Base-by-base conservation (phyloP, 331 rosid genomes). In the Pyrus hybrid region DNA sequence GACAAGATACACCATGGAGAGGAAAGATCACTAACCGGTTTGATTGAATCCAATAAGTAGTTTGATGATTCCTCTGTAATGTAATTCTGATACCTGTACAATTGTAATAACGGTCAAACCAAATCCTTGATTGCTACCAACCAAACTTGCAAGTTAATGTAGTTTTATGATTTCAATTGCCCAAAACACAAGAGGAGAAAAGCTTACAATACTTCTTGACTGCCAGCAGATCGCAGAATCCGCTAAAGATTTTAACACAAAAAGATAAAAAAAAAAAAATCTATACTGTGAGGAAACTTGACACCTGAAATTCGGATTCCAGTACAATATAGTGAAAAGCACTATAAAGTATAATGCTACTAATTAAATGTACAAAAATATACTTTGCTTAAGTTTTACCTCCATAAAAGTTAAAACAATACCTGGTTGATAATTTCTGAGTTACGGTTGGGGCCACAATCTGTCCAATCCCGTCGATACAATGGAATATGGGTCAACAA, bases 401-500 rank as follows among this genome's bases (percentile, higher is more conserved):
- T 41, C 14, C 47, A 41, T 11, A 41, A 41, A 41, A 41, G 45
- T 37, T 37, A 37, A 41, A 11, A 10, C 47, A 41, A 41, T 41
- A 41, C 47, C 47, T 41, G 47, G 47, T 41, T 41, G 47, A 41
- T 41, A 41, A 41, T 41, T 41, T 41, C 47, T 41, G 47, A 41
- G 47, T 41, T 41, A 41, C 47, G 47, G 47, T 41, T 41, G 14
- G 47, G 47, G 47, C 47, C 47, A 41, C 47, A 77, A 23, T 73
- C 53, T 11, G 88, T 90, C 70, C 74, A 45, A 77, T 93, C 93
- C 26, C 1, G 85, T 72, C 95, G 90, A 77, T 86, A 87, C 81
- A 90, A 80, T 41, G 96, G 98, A 82, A 90, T 90, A 78, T 93
- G 98, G 23, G 90, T 85, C 83, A 93, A 77, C 64, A 93, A 80